These are phyloP conservation scores for Cystofilobasidium macerans DNA, from an alignment of 768 basidiomycete genomes.

Conservation along the genomic window DNA sequence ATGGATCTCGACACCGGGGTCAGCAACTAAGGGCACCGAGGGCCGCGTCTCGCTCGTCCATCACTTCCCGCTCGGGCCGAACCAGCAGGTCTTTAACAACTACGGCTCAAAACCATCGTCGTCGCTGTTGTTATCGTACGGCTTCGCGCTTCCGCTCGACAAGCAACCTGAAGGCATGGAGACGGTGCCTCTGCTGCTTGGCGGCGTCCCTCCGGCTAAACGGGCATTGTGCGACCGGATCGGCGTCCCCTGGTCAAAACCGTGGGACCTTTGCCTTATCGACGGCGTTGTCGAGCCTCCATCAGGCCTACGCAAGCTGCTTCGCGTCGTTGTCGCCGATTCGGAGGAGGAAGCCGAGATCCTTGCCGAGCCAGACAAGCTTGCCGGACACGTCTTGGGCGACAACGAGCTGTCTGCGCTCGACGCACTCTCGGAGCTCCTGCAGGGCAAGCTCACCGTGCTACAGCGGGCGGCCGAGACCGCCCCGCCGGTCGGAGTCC, in stretches of 20 bases:
- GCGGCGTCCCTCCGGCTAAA: conserved; percentile 39
- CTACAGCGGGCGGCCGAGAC: conserved; percentile 41
- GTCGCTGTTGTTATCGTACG: conserved; percentile 82
- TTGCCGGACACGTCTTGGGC: conserved; percentile 32
- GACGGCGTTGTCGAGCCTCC: conserved; percentile 33
- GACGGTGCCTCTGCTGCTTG: conserved; percentile 67
- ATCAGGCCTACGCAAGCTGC: conserved; percentile 33
- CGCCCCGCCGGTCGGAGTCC: neutral
- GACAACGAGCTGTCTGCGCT: conserved; percentile 62
- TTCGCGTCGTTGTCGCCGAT: conserved; percentile 36
- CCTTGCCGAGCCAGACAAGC: neutral
- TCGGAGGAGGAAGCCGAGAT: conserved; percentile 25
- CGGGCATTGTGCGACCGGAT: conserved; percentile 30
- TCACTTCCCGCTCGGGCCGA: conserved; percentile 42
- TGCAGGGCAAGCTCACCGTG: conserved; percentile 44
- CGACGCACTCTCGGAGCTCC: conserved; percentile 57
- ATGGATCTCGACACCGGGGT: conserved; percentile 26
- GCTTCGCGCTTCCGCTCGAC: conserved; percentile 68
- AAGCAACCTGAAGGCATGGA: conserved; percentile 51
- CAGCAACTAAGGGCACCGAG: too few species aligned
- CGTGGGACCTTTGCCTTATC: conserved; percentile 39
- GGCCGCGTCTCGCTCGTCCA: conserved; percentile 58
- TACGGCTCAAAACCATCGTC: conserved; percentile 86
- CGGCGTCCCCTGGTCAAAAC: conserved; percentile 46
- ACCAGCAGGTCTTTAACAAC: conserved; percentile 69